Conservation (phyloP, 2,329 filamentous ascomycete genomes). For the Scytalidium sp. region DNA sequence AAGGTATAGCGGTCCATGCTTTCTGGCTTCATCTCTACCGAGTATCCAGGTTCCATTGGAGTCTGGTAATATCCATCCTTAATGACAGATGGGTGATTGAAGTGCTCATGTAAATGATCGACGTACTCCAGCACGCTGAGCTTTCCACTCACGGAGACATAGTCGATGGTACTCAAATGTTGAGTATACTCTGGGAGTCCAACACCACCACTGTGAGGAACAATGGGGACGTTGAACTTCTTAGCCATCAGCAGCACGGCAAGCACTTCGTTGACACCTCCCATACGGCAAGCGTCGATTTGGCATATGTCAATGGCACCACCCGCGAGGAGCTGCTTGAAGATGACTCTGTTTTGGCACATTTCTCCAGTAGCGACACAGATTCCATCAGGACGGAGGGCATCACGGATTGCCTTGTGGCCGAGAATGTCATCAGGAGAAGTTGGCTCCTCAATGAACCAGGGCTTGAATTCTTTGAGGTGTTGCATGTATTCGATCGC, state of each 20-base stretch:
- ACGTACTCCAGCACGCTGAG: slow-evolving; percentile 85
- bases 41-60: slow-evolving; percentile 79
- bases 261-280: slow-evolving; percentile 85
- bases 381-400: slow-evolving; percentile 68
- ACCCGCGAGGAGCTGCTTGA: slow-evolving; percentile 80
- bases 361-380: slow-evolving; percentile 89
- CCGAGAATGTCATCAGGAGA: slow-evolving; percentile 84
- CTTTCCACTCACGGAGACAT: slow-evolving; percentile 81
- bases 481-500: slow-evolving; percentile 81
- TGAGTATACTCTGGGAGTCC: slow-evolving; percentile 92
- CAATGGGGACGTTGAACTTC: slow-evolving; percentile 70
- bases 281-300: slow-evolving; percentile 83
- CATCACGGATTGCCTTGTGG: slow-evolving; percentile 77
- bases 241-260: slow-evolving; percentile 63
- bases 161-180: slow-evolving; percentile 89
- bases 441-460: slow-evolving; percentile 93
- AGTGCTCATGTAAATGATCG: slow-evolving; percentile 92
- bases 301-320: slow-evolving; percentile 87
- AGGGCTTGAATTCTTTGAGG: slow-evolving; percentile 76
- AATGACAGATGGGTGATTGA: slow-evolving; percentile 76
- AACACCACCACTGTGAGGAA: slow-evolving; percentile 86
- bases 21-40: slow-evolving; percentile 87
- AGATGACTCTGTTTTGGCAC: slow-evolving; percentile 89
- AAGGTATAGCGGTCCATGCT: slow-evolving; percentile 80
- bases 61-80: slow-evolving; percentile 87